Percentiles rank a stretch among this genome's conserved stretches.
Evolutionary conservation across 2,329 filamentous ascomycete genomes (phyloP).

Genomic region (Monilinia vaccinii-corymbosi): DNA sequence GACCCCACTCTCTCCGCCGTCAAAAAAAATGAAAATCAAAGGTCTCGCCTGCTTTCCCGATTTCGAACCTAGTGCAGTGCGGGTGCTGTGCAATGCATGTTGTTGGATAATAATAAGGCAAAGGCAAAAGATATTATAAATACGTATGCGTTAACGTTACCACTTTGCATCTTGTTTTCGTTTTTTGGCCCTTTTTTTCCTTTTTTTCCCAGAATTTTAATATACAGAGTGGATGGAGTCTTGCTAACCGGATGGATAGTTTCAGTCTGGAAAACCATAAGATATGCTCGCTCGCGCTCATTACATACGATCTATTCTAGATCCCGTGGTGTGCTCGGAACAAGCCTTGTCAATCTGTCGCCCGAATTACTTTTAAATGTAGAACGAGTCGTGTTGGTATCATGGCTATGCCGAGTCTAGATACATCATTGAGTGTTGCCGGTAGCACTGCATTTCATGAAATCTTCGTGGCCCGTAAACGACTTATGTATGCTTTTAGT

Average conservation of each 20-base stretch:
- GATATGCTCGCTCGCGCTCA: background rate
- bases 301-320: too few species aligned
- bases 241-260: too few species aligned
- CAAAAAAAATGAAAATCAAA: too few species aligned
- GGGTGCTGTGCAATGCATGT: too few species aligned
- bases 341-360: background rate
- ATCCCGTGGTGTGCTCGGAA: background rate
- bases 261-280: too few species aligned
- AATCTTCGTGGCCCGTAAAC: too few species aligned
- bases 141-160: background rate
- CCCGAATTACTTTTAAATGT: background rate
- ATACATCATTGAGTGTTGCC: conserved; percentile 1
- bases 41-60: background rate
- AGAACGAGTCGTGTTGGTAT: conserved; percentile 1
- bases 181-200: too few species aligned
- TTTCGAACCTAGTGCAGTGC: conserved; percentile 4
- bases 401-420: background rate
- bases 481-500: background rate
- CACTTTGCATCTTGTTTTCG: too few species aligned
- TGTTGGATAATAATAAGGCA: background rate
- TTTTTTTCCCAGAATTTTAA: conserved; percentile 2
- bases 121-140: background rate
- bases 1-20: conserved; percentile 2
- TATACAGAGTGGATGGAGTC: too few species aligned
- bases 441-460: conserved; percentile 1